Evolutionary conservation across 768 basidiomycete species (phyloP), one percentile per base, ranked within the genome.

Genomic region (Glaciozyma antarctica): DNA sequence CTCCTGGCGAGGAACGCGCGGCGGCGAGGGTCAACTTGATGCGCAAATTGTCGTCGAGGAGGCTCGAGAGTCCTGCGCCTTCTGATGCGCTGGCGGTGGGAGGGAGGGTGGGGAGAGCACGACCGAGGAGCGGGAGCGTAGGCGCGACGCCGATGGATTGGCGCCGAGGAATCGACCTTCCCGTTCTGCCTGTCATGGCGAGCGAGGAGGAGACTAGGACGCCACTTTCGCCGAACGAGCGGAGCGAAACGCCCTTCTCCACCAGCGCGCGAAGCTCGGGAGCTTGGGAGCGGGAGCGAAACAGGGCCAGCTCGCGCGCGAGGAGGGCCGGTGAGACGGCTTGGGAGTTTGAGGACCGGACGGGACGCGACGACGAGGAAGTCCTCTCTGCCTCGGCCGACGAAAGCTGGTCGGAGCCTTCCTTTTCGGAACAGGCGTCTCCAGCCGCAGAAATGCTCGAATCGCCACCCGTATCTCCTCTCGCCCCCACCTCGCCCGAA

Each of bases 1-100:
- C 12, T 8, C 21, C n/a, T n/a, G n/a, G 49, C 5, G 49, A 24
- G n/a, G 49, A 51, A 24, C 21, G 49, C 22, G 26, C 49, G 38
- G 69, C 66, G 26, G 73, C 73, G 12, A 51, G 73, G n/a, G 58
- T 63, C 16, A 74, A 74, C 63, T 51, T 74, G 26, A 74, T 74
- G 59, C 64, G 73, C 28, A 74, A 74, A 47, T 56, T 74, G 3
- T 69, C 67, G 19, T 66, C 65, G 28, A 26, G 73, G 10, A 38
- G 68, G 17, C 49, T 73, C 28, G 71, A 52, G 16, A 54, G 17
- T 19, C 51, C 65, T 0, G 47, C 65, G 22, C 21, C 44, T 30
- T 47, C 58, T 19, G 53, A 34, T 15, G 24, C 57, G 28, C 44
- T 56, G 32, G 32, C 22, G 30, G 21, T n/a, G 51, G 8, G n/a